Percentiles rank a stretch among this genome's conserved stretches.
These are phyloP conservation scores for Pouteria campechiana DNA, from an alignment of 179 eudicot species.

Conservation along the genomic window DNA sequence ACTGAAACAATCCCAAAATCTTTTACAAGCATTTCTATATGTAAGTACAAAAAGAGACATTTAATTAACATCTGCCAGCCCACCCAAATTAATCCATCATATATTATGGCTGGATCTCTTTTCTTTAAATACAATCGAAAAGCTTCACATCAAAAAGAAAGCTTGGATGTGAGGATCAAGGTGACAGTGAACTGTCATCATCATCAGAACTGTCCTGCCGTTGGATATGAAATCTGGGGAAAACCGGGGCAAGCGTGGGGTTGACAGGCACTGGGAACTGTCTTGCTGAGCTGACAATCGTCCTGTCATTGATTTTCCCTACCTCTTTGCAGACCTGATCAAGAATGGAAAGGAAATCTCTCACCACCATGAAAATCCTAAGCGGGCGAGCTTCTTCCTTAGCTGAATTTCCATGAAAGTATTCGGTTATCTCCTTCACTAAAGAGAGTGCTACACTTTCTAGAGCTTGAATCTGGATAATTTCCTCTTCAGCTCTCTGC, in stretches of 20 bases:
- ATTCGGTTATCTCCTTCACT: conserved; percentile 95
- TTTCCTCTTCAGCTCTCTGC: conserved; percentile 71
- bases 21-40: conserved; percentile 16
- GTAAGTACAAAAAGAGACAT: conserved; percentile 17
- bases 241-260: conserved; percentile 46
- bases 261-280: conserved; percentile 75
- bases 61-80: conserved; percentile 16
- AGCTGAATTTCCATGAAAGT: conserved; percentile 92
- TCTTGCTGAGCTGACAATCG: conserved; percentile 45
- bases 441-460: conserved; percentile 86
- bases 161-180: neutral
- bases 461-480: conserved; percentile 64
- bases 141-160: neutral
- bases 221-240: conserved; percentile 29
- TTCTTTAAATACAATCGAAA: neutral
- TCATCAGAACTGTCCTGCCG: conserved; percentile 40
- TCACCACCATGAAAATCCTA: conserved; percentile 83
- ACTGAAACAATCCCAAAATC: conserved; percentile 17
- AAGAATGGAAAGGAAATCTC: conserved; percentile 62
- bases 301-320: conserved; percentile 63
- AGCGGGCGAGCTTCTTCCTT: conserved; percentile 99
- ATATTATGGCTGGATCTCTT: too few species aligned
- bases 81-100: too few species aligned
- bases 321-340: conserved; percentile 95
- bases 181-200: conserved; percentile 24